Evolutionary conservation across 2,329 filamentous ascomycete species (phyloP), one percentile per base, ranked within the genome.

Genomic region (Stagonosporopsis cucurbitacearum): DNA sequence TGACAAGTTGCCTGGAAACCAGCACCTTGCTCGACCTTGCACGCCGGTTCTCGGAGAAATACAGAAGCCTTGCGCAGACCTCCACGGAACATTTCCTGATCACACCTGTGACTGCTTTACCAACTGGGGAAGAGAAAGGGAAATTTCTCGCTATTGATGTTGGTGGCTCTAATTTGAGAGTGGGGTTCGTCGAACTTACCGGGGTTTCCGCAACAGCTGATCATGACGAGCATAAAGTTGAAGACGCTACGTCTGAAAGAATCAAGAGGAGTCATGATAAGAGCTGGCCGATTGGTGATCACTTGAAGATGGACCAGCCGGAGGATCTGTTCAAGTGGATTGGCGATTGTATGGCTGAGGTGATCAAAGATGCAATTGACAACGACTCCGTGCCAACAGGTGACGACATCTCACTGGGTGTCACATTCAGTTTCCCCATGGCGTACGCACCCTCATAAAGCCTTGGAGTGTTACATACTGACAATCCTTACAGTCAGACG

Each of bases 251-350:
- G 5, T 57, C 64, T 19, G 59, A 64, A 37, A 81, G 81, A 39
- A 78, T 89, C 28, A 80, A 80, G 32, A 80, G 87, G 42, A 82
- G 84, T 5, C 76, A 91, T 51, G 90, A 92, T 71, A 87, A 82
- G 61, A 85, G 84, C 50, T 92, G 89, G 89, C 85, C 88, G 7
- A 93, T 93, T 64, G 84, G 83, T 43, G 86, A 92, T 37, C 84
- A 88, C 50, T 76, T 92, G 59, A 92, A 92, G 69, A 85, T 84
- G 72, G 86, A 92, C 63, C 88, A 92, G 60, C 86, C 88, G 1
- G 86, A 91, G 53, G 86, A 87, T 54, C 78, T 94, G 2, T 95
- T 95, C 72, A 77, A 82, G n/a, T 95, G 90, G 90, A 91, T 95
- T 62, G 91, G 90, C 23, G 80, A 84, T 64, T 90, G 88, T 67